Percentiles rank a stretch among this genome's conserved stretches.
Evolutionary conservation across 2,329 filamentous ascomycete species (phyloP).

Genomic region (Cercospora beticola): DNA sequence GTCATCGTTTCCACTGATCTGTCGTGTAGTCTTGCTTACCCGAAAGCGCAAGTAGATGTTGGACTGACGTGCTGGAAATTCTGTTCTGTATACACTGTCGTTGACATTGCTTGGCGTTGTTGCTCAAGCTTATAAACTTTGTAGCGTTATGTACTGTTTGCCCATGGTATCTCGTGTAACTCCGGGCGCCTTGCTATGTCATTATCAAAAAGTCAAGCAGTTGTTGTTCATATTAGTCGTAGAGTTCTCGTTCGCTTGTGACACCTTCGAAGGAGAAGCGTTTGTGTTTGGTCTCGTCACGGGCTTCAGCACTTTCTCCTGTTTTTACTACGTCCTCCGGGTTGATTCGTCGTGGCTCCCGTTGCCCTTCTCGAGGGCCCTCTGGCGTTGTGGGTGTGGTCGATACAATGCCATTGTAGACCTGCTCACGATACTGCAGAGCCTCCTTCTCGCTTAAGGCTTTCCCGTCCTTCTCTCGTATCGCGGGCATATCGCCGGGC

Average conservation of each 20-base stretch:
- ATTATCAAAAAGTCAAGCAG: not conserved
- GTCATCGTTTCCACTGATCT: not conserved
- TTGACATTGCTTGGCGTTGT: not conserved
- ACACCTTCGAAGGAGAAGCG: slow-evolving; percentile 30
- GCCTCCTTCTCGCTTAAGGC: slow-evolving; percentile 51
- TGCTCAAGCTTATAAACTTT: not conserved
- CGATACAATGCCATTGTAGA: slow-evolving; percentile 48
- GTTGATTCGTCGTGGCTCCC: slow-evolving; percentile 27
- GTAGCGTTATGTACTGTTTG: not conserved
- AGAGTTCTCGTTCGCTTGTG: slow-evolving; percentile 16
- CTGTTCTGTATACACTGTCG: not conserved
- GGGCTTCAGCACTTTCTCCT: slow-evolving; percentile 2
- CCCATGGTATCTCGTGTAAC: slow-evolving; percentile 6
- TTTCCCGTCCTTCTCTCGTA: slow-evolving; percentile 51
- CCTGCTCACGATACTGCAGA: slow-evolving; percentile 46
- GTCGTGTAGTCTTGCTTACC: not conserved
- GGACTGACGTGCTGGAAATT: not conserved
- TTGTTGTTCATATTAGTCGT: slow-evolving; percentile 11
- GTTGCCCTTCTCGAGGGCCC: slow-evolving; percentile 11
- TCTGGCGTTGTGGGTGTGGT: slow-evolving; percentile 17
- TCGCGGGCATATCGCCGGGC: slow-evolving; percentile 56
- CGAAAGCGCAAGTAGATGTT: not conserved
- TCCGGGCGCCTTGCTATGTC: slow-evolving; percentile 2
- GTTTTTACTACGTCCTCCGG: slow-evolving; percentile 30
- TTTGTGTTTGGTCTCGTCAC: slow-evolving; percentile 21